Conservation (phyloP, 495 filamentous ascomycete genomes). For the Penicillium canariense region DNA sequence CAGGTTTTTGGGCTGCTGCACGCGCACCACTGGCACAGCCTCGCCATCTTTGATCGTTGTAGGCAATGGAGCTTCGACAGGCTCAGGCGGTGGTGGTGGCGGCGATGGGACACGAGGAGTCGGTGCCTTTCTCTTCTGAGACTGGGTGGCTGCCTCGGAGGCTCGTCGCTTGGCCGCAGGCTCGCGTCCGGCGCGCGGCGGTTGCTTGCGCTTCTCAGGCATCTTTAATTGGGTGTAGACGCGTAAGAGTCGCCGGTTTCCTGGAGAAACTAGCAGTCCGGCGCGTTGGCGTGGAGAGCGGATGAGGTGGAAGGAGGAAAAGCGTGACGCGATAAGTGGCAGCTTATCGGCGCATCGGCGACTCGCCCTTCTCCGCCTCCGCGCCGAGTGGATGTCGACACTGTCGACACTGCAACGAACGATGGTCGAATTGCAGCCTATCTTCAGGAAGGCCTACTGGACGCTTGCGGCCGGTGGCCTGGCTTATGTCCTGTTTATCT, state of each 20-base stretch:
- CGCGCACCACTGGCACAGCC: slow-evolving; percentile 69
- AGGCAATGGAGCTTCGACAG: slow-evolving; percentile 57
- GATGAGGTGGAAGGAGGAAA: slow-evolving; percentile 24
- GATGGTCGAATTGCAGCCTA: slow-evolving; percentile 42
- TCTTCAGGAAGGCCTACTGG: slow-evolving; percentile 60
- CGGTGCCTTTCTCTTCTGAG: slow-evolving; percentile 39
- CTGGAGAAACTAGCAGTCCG: not conserved
- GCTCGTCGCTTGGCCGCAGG: slow-evolving; percentile 45
- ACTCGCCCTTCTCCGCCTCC: slow-evolving; percentile 9
- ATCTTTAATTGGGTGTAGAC: slow-evolving; percentile 17
- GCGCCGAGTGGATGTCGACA: not conserved
- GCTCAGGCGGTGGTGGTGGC: slow-evolving; percentile 24
- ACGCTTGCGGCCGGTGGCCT: slow-evolving; percentile 49
- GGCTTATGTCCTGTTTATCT: slow-evolving; percentile 50
- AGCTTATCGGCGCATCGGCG: slow-evolving; percentile 11
- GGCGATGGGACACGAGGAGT: slow-evolving; percentile 35
- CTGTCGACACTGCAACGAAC: slow-evolving; percentile 8
- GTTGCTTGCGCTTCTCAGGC: slow-evolving; percentile 48
- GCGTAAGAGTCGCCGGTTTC: not conserved
- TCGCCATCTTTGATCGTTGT: slow-evolving; percentile 63
- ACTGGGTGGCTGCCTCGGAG: slow-evolving; percentile 40
- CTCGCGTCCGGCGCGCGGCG: slow-evolving; percentile 48
- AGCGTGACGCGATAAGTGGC: slow-evolving; percentile 26
- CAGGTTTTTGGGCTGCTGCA: slow-evolving; percentile 64
- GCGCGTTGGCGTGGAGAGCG: not conserved